Conservation (phyloP, 208 protist genomes). For the Acanthamoeba sp. region DNA sequence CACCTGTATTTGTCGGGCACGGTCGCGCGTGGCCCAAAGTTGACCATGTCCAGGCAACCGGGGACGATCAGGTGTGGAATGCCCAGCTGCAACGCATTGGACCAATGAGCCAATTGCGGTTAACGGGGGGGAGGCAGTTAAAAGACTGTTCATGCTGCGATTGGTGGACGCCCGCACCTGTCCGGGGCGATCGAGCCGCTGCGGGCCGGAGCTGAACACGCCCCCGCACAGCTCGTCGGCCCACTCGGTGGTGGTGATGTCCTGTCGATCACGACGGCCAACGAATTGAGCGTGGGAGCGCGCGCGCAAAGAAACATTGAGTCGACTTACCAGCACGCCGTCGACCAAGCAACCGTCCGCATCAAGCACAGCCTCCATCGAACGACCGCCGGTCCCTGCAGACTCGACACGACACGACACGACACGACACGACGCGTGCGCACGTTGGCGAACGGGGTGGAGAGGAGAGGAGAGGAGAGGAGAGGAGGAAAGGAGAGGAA, state of each 20-base stretch:
- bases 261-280: neutral
- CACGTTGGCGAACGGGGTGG: too few species aligned
- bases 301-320: neutral
- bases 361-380: constrained; percentile 63
- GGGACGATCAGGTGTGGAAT: constrained; percentile 67
- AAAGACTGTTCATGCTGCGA: neutral
- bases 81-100: neutral
- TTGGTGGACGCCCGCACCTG: constrained; percentile 1
- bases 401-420: neutral
- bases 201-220: constrained; percentile 21
- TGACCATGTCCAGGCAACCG: constrained; percentile 71
- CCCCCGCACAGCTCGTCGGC: constrained; percentile 70
- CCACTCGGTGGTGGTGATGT: constrained; percentile 70
- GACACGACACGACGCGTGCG: too few species aligned
- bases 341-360: neutral
- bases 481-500: neutral
- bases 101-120: neutral
- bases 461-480: neutral
- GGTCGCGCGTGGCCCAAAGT: constrained; percentile 11
- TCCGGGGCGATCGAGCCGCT: constrained; percentile 64
- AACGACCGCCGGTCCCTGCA: constrained; percentile 24
- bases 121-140: neutral
- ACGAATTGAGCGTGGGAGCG: neutral
- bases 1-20: constrained; percentile 54
- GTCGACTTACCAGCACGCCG: constrained; percentile 30